Conservation (phyloP, 2,329 filamentous ascomycete species). For the Balansia obtecta region DNA sequence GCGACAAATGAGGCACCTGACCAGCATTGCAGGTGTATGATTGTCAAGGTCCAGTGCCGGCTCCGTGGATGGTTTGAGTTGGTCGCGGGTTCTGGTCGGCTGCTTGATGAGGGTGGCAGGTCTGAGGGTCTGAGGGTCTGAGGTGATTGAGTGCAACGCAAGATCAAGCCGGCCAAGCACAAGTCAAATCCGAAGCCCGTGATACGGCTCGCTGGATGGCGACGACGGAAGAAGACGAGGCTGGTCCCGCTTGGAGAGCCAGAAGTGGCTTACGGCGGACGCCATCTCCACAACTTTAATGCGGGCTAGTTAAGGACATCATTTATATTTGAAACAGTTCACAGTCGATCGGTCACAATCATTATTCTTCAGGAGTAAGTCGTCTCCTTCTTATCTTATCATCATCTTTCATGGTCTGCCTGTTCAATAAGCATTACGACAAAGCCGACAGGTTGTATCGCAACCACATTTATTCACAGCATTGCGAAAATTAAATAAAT, state of each 20-base stretch:
- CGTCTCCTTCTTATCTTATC: too few species aligned
- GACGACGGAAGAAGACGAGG: not conserved
- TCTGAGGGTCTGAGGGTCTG: not conserved
- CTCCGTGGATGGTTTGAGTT: not conserved
- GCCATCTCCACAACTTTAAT: not conserved
- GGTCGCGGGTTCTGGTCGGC: not conserved
- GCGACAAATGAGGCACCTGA: constrained; percentile 2
- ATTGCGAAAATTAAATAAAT: too few species aligned
- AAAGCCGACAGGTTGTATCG: too few species aligned
- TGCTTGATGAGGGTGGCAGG: not conserved
- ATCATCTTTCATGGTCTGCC: too few species aligned
- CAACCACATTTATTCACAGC: too few species aligned
- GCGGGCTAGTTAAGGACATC: too few species aligned
- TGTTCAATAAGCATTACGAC: too few species aligned
- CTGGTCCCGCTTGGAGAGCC: not conserved
- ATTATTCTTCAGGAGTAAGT: too few species aligned
- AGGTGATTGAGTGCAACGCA: not conserved
- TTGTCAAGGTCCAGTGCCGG: not conserved
- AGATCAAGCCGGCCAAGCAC: constrained; percentile 3
- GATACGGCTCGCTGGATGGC: not conserved
- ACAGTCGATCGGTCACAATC: too few species aligned
- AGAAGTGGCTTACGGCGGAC: not conserved
- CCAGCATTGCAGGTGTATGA: not conserved
- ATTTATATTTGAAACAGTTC: too few species aligned
- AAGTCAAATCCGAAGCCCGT: constrained; percentile 1